Evolutionary conservation across 176 grass and related monocot genomes (phyloP).

Genomic region (Carex kokanica): DNA sequence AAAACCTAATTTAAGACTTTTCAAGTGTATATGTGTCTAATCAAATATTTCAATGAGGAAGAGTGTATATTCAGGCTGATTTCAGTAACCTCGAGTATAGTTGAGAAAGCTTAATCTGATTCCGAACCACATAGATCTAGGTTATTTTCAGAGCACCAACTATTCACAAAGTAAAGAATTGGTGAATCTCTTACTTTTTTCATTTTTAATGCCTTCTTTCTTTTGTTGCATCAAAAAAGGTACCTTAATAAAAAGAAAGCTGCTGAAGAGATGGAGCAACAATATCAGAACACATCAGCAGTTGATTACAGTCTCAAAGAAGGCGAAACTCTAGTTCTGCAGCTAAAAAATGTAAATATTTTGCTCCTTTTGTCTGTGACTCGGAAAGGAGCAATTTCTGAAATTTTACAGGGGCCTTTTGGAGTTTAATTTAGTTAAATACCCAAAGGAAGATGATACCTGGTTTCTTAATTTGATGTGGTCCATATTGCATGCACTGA

Average conservation of each 20-base stretch:
- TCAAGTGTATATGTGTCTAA: neutral
- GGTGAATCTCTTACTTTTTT: neutral
- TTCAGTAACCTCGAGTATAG: neutral
- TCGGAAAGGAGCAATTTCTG: neutral
- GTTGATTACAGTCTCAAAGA: slow-evolving; percentile 99
- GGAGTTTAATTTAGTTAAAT: neutral
- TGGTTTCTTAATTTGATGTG: neutral
- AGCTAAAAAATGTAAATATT: slow-evolving; percentile 78
- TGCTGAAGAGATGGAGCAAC: slow-evolving; percentile 98
- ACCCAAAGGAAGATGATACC: neutral
- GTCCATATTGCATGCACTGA: neutral
- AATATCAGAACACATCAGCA: slow-evolving; percentile 78
- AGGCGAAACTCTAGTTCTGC: slow-evolving; percentile 97
- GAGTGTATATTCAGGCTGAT: neutral
- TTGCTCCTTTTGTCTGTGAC: neutral
- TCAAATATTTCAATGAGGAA: neutral
- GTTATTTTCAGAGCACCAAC: neutral
- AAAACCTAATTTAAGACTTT: neutral
- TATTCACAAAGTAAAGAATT: neutral
- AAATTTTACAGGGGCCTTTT: neutral
- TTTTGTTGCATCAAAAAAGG: slow-evolving; percentile 56
- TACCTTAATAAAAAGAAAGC: slow-evolving; percentile 97
- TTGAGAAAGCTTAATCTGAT: slow-evolving; percentile 10
- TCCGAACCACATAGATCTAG: neutral
- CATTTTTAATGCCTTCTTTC: slow-evolving; percentile 25